phyloP scores from a whole-genome alignment of 805 yeast species.

The Yarrowia alimentaria region DNA sequence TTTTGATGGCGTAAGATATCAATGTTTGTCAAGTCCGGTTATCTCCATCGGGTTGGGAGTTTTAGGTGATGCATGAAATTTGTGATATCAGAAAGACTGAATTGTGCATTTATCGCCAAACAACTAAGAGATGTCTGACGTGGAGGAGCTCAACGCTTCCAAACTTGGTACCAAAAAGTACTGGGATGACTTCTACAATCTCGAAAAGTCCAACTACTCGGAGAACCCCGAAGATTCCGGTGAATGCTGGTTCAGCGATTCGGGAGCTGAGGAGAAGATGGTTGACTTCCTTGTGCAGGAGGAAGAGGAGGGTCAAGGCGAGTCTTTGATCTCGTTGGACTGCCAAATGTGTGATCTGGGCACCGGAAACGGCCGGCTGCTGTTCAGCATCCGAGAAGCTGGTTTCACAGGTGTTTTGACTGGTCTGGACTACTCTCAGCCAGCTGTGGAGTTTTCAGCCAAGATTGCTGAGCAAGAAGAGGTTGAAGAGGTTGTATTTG shows the following conservation, averaged over 20 bases:
- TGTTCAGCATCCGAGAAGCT: slow-evolving; percentile 67
- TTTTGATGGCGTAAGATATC: too few species aligned
- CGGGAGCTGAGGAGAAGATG: slow-evolving; percentile 87
- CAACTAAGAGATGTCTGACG: slow-evolving; percentile 22
- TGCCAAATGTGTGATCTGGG: slow-evolving; percentile 74
- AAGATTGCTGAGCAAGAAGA: slow-evolving; percentile 48
- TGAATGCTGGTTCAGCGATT: slow-evolving; percentile 94
- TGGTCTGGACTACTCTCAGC: slow-evolving; percentile 85
- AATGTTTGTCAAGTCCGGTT: too few species aligned
- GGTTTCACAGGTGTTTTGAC: slow-evolving; percentile 56
- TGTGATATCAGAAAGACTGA: slow-evolving; percentile 3
- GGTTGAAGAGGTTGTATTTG: slow-evolving; percentile 47
- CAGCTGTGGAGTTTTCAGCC: slow-evolving; percentile 73
- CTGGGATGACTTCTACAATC: slow-evolving; percentile 85
- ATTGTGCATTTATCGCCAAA: not conserved
- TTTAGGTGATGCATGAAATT: slow-evolving; percentile 7
- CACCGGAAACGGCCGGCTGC: slow-evolving; percentile 91
- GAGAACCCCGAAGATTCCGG: slow-evolving; percentile 84
- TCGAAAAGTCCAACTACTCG: slow-evolving; percentile 68
- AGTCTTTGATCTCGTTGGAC: slow-evolving; percentile 10
- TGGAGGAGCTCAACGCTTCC: slow-evolving; percentile 20
- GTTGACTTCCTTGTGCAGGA: slow-evolving; percentile 64
- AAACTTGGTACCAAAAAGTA: slow-evolving; percentile 27
- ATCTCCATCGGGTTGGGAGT: not conserved
- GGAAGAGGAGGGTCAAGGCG: slow-evolving; percentile 35